Conservation (phyloP, 805 yeast genomes). For the Ogataea saltuana region DNA sequence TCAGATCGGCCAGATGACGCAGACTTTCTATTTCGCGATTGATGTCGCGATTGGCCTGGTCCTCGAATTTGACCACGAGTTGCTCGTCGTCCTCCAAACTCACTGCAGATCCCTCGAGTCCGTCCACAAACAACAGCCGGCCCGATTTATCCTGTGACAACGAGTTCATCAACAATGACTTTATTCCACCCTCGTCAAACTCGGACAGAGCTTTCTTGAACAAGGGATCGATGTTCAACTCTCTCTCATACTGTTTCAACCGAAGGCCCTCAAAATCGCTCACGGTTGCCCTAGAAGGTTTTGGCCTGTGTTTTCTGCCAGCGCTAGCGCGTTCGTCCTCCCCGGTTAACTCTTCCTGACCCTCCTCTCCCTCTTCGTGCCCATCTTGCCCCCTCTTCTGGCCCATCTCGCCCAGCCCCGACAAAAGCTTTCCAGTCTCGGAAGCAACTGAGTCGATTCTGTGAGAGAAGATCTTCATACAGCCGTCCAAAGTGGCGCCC, state of each 20-base stretch:
- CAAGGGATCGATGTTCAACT: constrained; percentile 66
- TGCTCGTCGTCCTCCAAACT: neutral
- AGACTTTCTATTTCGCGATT: neutral
- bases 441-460: constrained; percentile 45
- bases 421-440: constrained; percentile 45
- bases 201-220: constrained; percentile 75
- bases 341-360: constrained; percentile 27
- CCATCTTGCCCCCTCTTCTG: constrained; percentile 25
- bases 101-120: neutral
- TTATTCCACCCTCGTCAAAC: constrained; percentile 83
- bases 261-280: constrained; percentile 46
- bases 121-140: constrained; percentile 67
- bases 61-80: neutral
- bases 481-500: constrained; percentile 54
- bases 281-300: neutral
- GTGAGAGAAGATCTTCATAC: constrained; percentile 50
- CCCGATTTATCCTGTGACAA: constrained; percentile 53
- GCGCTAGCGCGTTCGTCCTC: too few species aligned
- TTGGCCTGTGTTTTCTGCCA: neutral
- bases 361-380: constrained; percentile 26
- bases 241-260: constrained; percentile 61
- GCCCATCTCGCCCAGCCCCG: constrained; percentile 59
- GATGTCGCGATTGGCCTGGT: neutral
- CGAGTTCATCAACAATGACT: constrained; percentile 63
- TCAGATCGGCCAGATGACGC: neutral